These are phyloP conservation scores for Venustampulla echinocandica DNA, from an alignment of 495 filamentous ascomycete species.

Conservation along the genomic window DNA sequence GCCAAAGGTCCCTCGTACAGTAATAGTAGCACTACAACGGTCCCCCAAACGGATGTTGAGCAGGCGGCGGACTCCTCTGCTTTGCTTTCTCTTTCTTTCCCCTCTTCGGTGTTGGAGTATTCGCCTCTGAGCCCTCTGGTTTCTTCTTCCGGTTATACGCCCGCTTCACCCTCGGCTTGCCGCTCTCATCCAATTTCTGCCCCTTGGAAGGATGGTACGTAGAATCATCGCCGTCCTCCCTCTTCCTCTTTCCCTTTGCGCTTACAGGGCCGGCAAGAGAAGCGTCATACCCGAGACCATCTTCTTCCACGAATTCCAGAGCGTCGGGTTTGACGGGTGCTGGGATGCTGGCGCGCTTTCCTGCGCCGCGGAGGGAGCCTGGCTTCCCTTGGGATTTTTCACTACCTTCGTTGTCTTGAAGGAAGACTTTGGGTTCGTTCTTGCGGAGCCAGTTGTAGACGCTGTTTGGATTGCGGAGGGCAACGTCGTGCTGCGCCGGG, in stretches of 20 bases:
- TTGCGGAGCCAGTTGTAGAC: conserved; percentile 87
- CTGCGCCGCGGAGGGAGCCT: conserved; percentile 29
- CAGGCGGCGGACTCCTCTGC: conserved; percentile 4
- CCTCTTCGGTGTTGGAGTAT: background rate
- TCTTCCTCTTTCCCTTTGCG: conserved; percentile 41
- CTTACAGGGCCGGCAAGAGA: conserved; percentile 30
- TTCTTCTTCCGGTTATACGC: conserved; percentile 13
- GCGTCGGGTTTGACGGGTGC: conserved; percentile 22
- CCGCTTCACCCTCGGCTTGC: background rate
- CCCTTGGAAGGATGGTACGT: conserved; percentile 55
- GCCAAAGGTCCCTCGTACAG: no score
- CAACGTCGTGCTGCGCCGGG: conserved; percentile 36
- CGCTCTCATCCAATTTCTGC: conserved; percentile 1
- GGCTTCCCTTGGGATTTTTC: conserved; percentile 47
- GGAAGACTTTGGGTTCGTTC: conserved; percentile 73
- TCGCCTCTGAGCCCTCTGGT: conserved; percentile 5
- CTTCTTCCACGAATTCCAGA: conserved; percentile 25
- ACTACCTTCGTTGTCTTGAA: conserved; percentile 65
- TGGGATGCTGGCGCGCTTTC: conserved; percentile 31
- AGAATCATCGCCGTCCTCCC: conserved; percentile 52
- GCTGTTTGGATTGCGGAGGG: conserved; percentile 68
- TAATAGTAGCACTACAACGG: conserved; percentile 1
- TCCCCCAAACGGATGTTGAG: conserved; percentile 10
- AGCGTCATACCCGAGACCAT: conserved; percentile 25
- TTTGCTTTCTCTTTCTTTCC: conserved; percentile 8